Evolutionary conservation across 805 yeast species (phyloP).

Genomic region (Cyberlindnera mississippiensis): DNA sequence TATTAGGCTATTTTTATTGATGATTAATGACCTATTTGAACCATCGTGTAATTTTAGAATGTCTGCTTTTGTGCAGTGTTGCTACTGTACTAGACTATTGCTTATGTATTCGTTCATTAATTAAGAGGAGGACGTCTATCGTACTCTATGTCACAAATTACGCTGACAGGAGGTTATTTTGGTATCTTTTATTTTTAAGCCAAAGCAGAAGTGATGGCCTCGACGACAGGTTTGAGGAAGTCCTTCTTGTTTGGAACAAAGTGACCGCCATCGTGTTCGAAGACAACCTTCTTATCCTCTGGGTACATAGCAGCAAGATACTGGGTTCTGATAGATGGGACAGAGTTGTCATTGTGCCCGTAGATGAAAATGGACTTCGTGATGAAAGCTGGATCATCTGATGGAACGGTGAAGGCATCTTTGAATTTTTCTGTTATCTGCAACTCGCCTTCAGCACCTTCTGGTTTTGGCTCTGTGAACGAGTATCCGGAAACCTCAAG

Average conservation of each 20-base stretch:
- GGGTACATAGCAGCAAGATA: slow-evolving; percentile 54
- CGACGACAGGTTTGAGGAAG: slow-evolving; percentile 40
- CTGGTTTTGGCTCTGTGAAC: slow-evolving; percentile 38
- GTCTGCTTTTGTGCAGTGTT: too few relatives aligned
- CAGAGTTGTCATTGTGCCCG: slow-evolving; percentile 87
- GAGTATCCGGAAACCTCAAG: slow-evolving; percentile 70
- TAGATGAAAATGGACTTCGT: slow-evolving; percentile 65
- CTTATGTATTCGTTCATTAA: too few relatives aligned
- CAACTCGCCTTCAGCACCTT: slow-evolving; percentile 31
- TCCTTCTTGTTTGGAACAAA: slow-evolving; percentile 88
- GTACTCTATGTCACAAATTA: too few relatives aligned
- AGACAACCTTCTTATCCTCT: slow-evolving; percentile 39
- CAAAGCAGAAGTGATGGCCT: slow-evolving; percentile 27
- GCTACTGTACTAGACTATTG: too few relatives aligned
- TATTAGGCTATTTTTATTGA: background rate
- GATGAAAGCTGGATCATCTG: slow-evolving; percentile 26
- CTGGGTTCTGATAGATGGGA: slow-evolving; percentile 66
- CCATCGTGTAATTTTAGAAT: too few relatives aligned
- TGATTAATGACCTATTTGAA: too few relatives aligned
- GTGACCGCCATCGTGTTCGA: slow-evolving; percentile 95
- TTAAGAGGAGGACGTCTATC: too few relatives aligned
- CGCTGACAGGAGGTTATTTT: too few relatives aligned
- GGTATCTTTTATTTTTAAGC: too few relatives aligned
- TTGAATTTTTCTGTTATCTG: slow-evolving; percentile 35
- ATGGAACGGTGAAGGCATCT: slow-evolving; percentile 29